Evolutionary conservation across 768 basidiomycete genomes (phyloP).

Genomic region (Glaciozyma antarctica): DNA sequence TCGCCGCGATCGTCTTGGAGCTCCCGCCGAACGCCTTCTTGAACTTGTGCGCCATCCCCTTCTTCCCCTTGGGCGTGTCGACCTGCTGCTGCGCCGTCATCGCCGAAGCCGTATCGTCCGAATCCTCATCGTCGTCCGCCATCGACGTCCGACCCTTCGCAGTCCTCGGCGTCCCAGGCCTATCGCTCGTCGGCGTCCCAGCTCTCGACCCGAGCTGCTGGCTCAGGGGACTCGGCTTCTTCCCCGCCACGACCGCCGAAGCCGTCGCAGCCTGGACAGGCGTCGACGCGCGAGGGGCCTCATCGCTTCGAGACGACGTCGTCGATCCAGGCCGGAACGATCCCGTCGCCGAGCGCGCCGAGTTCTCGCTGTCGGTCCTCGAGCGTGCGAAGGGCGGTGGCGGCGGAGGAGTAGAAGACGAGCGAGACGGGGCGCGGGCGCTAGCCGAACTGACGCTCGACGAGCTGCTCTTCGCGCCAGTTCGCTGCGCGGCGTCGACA

Average conservation of each 20-base stretch:
- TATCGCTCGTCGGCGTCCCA: neutral
- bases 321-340: neutral
- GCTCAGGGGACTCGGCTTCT: slow-evolving; percentile 9
- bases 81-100: neutral
- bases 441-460: neutral
- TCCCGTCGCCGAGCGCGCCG: slow-evolving; percentile 7
- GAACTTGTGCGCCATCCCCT: slow-evolving; percentile 23
- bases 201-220: neutral
- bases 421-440: neutral
- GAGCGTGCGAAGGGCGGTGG: slow-evolving; percentile 7
- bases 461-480: neutral
- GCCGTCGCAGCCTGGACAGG: neutral
- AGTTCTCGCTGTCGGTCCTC: slow-evolving; percentile 12
- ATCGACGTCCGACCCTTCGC: neutral
- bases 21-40: slow-evolving; percentile 25
- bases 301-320: neutral
- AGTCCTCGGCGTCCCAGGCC: slow-evolving; percentile 2
- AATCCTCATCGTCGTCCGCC: slow-evolving; percentile 16
- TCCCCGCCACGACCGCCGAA: neutral
- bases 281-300: neutral
- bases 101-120: slow-evolving; percentile 25
- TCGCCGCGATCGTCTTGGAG: neutral
- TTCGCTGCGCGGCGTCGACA: neutral
- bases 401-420: neutral
- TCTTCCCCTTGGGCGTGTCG: slow-evolving; percentile 12